Base-by-base conservation (phyloP, 768 basidiomycete species). In the Infundibulicybe gibba region DNA sequence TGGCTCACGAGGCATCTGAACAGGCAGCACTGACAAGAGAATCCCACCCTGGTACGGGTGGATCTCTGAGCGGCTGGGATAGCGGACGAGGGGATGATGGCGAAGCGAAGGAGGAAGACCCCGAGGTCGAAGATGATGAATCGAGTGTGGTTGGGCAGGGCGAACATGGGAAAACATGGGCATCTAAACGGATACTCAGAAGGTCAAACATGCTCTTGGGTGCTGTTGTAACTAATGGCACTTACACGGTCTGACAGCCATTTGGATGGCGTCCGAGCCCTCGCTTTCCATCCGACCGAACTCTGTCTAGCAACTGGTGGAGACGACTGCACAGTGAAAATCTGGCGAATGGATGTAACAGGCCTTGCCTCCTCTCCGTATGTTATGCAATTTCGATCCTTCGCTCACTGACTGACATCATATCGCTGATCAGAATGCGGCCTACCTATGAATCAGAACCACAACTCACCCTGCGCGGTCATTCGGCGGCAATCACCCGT, bases 241-340 rank as follows among this genome's bases (percentile, higher is more conserved):
- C 52, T 56, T 54, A 55, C 53, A 43, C 47, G 40, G 25, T 42
- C 47, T 43, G 20, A 41, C 56, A 95, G 93, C 64, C 97, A 99
- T 65, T 72, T 99, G 51, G 95, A 97, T 64, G 84, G 91, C 12
- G 93, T 97, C 34, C 83, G 94, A 44, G 85, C 90, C 6, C 71
- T 98, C 17, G 85, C 90, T 0, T 95, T 97, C 77, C 90, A 93
- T 59, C 90, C 90, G 1, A 85, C 72, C 32, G 90, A 91, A 53
- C 67, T 92, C 38, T 85, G 85, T 57, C 69, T 98, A 45, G 94
- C 89, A n/a, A 92, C 88, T 40, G 97, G 87, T 17, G 91, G 94
- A 21, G 95, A 97, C 61, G 97, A 99, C 61, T 90, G 82, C 61
- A 94, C 92, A 6, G 85, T 98, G 45, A 99, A 99, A 65, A 80